Evolutionary conservation across 192 early-diverging fungal species (phyloP), one percentile per base, ranked within the genome.

Genomic region (Endogone sp.): DNA sequence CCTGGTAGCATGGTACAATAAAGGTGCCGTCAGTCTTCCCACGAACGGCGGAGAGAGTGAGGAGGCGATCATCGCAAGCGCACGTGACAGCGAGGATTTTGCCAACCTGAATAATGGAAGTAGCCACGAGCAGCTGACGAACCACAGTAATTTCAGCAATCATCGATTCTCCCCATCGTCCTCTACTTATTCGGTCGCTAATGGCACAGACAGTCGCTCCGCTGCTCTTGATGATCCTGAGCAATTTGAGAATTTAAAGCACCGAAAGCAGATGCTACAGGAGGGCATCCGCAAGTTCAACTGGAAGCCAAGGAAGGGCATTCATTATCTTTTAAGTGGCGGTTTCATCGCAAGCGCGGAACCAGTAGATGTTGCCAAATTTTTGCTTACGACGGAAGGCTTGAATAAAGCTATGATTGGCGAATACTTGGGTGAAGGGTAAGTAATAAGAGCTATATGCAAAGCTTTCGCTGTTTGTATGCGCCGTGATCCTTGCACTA

Each of bases 341-440:
- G 84, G 84, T 6, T 89, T 92, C 67, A 88, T 98, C 30, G 63
- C 76, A 25, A 72, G 85, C 1, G 76, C 78, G 31, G 89, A 93
- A 32, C 94, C 91, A 24, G 63, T 68, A 24, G 92, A 90, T 29
- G 83, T 96, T 29, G 95, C 91, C 16, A 71, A 76, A 4, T 94
- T 96, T 67, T 77, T 98, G 63, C 78, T 89, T 4, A 67, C 75
- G 57, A 90, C 89, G 1, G 92, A 95, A 63, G 94, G 93, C 20
- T 75, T 96, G 24, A 91, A 92, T 75, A 98, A 98, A 78, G 77
- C 88, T 29, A 85, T 90, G 75, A 85, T 98, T 76, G 95, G 95
- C 63, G 95, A 98, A 78, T 98, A 91, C 68, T 79, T 98, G 29
- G 95, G 95, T 29, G 94, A 98, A 73, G 93, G 93, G 84, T 87